Base-by-base conservation (phyloP, 208 protist genomes). In the Histomonas meleagridis region DNA sequence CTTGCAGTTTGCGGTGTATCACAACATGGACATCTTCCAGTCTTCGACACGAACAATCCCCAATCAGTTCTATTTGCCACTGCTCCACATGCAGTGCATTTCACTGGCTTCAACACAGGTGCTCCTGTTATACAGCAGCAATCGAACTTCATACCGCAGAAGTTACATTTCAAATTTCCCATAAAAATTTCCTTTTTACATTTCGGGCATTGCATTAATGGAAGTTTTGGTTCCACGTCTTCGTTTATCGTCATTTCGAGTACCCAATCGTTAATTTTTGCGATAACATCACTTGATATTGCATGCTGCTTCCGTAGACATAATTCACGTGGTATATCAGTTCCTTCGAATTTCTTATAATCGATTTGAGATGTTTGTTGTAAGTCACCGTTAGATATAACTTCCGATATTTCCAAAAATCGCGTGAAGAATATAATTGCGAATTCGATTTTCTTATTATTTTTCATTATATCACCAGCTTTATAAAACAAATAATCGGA, bases 21-120 rank as follows among this genome's bases (percentile, higher is more conserved):
- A 40, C 70, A 79, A 40, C 70, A 79, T 79, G 70, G 70, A 35
- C 70, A 79, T 79, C 70, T 79, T 35, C 70, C 70, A 46, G 70
- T 79, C 70, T 79, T 79, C 40, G 46, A 18, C 18, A 79, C 40
- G 40, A 46, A 79, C 10, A 23, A 9, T 46, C 40, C 70, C 70
- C 70, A 79, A 51, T 79, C 70, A 79, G 70, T 40, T 43, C 70
- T 79, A 40, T 79, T 79, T n/a, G 70, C n/a, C 1, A 79, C 38
- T 18, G n/a, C n/a, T 3, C 70, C 70, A 28, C 70, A 79, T n/a
- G 70, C n/a, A 10, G 70, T 79, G 70, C 70, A 79, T 43, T 79
- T 23, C n/a, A 40, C 49, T 79, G 70, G 70, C 3, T 79, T 79
- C 40, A 79, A 18, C 1, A 79, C 70, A 10, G 70, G 70, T 7